Percentiles rank a stretch among this genome's conserved stretches.
These are phyloP conservation scores for Colletotrichum coccodes DNA, from an alignment of 2,329 filamentous ascomycete genomes.

Conservation along the genomic window DNA sequence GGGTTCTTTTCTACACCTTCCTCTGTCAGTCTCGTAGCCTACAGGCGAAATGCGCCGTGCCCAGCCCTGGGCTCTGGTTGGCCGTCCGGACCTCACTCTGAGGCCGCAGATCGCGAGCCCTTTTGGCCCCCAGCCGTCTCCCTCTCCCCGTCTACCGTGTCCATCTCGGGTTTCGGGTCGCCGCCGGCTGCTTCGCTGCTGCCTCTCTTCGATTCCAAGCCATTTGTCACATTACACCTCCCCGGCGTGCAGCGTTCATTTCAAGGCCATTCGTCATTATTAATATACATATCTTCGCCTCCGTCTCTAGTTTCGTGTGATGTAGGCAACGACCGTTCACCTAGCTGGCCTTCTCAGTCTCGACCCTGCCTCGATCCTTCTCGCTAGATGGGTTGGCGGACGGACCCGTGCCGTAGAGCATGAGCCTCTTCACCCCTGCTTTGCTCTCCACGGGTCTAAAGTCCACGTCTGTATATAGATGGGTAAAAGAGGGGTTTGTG, in stretches of 20 bases:
- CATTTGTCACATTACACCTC: neutral
- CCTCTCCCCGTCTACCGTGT: neutral
- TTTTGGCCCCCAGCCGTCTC: too few species aligned
- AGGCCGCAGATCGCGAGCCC: neutral
- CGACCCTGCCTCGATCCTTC: neutral
- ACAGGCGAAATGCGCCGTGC: neutral
- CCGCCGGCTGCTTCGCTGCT: neutral
- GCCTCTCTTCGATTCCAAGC: neutral
- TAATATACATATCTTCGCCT: slow-evolving; percentile 28
- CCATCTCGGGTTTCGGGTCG: neutral
- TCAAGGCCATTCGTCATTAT: slow-evolving; percentile 31
- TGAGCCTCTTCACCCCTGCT: neutral
- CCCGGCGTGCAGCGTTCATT: neutral
- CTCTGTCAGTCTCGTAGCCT: neutral
- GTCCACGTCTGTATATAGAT: slow-evolving; percentile 26
- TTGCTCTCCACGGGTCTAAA: neutral
- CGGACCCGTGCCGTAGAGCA: neutral
- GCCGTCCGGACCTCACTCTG: neutral
- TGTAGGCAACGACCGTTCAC: neutral
- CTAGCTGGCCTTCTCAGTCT: neutral
- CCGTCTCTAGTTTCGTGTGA: slow-evolving; percentile 3
- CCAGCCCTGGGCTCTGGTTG: neutral
- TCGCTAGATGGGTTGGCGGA: neutral
- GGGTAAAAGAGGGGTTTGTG: slow-evolving; percentile 14
- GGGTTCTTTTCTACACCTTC: neutral